Percentiles rank a stretch among this genome's conserved stretches.
Evolutionary conservation across 148 eudicot species (phyloP).

Genomic region (Spergularia marina): DNA sequence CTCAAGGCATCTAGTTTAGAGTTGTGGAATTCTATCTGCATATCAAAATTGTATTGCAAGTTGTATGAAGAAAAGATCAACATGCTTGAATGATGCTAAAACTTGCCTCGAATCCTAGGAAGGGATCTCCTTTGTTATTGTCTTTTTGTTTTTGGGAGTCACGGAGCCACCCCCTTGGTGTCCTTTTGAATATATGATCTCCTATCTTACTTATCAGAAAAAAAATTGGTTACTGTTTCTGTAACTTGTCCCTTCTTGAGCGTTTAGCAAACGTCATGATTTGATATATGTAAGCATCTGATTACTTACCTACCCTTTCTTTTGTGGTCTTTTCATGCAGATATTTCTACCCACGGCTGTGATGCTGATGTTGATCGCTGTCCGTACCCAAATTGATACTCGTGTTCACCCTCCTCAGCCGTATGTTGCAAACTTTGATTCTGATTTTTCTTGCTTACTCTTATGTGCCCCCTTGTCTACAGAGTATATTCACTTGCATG

Average conservation of each 20-base stretch:
- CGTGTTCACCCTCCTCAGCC: slow-evolving; percentile 76
- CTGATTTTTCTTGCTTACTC: slow-evolving; percentile 10
- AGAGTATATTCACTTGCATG: not conserved
- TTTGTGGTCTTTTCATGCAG: slow-evolving; percentile 37
- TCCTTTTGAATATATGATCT: too few species aligned
- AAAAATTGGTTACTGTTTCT: too few species aligned
- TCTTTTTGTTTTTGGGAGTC: too few species aligned
- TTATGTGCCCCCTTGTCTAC: not conserved
- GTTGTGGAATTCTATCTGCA: too few species aligned
- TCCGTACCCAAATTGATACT: slow-evolving; percentile 82
- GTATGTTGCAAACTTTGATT: slow-evolving; percentile 44
- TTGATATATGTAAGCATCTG: not conserved
- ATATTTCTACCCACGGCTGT: slow-evolving; percentile 83
- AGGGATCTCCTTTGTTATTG: too few species aligned
- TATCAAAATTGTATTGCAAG: too few species aligned
- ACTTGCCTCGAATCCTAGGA: too few species aligned
- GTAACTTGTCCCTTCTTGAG: not conserved
- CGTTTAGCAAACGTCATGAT: not conserved
- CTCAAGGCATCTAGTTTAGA: not conserved
- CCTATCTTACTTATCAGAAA: too few species aligned
- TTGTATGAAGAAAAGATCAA: too few species aligned
- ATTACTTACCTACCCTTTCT: not conserved
- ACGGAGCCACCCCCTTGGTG: too few species aligned
- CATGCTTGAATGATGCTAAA: too few species aligned
- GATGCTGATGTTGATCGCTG: slow-evolving; percentile 94